Evolutionary conservation across 495 filamentous ascomycete species (phyloP), one percentile per base, ranked within the genome.

Genomic region (Achaetomiella virescens): DNA sequence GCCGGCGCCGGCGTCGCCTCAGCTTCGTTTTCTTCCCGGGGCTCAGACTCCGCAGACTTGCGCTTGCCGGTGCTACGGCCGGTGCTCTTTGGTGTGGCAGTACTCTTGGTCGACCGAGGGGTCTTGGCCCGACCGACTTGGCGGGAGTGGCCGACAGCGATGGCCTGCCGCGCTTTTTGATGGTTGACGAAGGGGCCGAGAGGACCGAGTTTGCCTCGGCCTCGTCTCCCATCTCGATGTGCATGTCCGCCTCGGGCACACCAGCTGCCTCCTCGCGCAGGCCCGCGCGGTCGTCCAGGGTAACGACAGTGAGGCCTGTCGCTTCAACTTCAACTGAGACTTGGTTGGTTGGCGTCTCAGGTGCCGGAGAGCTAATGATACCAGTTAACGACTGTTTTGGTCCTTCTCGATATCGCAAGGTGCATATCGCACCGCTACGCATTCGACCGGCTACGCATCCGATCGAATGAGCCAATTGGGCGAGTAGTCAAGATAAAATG

Each of bases 101-200:
- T 38, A n/a, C 58, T 61, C 53, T 63, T 68, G 11, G 54, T 50
- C 14, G 59, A 60, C 14, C 47, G 51, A 0, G 66, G 57, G 2
- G 62, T 66, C 40, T 52, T 61, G 14, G 57, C 31, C 25, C 24
- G 12, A 18, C 36, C 0, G 61, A 41, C 51, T 57, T 55, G 27
- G 58, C 60, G 10, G 63, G 60, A 0, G 58, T 63, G 2, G 29
- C 45, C 1, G 59, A 54, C 8, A 45, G 42, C 29, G 63, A 61
- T 3, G 63, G 46, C n/a, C 60, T 43, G 44, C 61, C 64, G 17
- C 65, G 65, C 60, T 60, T 61, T 45, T 57, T 59, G 1, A 46
- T 3, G 38, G 51, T 52, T 4, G 61, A 50, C 0, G 41, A 1
- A 4, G 62, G 47, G 6, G 48, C 31, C 3, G 49, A 10, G 0